Percentiles rank a stretch among this genome's conserved stretches.
These are phyloP conservation scores for Babesia gibsoni DNA, from an alignment of 169 alveolate genomes.

Conservation along the genomic window DNA sequence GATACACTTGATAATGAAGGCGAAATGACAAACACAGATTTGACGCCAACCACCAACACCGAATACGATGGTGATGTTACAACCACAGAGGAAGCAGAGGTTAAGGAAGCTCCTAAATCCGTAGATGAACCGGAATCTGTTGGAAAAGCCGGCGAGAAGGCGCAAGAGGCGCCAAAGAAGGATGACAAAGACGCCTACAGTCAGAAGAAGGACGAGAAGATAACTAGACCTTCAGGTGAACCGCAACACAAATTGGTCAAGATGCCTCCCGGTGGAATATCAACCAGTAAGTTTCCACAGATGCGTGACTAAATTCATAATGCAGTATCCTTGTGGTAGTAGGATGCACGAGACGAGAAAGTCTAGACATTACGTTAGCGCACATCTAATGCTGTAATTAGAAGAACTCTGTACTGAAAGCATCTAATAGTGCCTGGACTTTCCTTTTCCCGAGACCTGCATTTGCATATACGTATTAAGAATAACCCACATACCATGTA, in stretches of 20 bases:
- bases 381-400: neutral
- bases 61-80: too few species aligned
- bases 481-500: slow-evolving; percentile 18
- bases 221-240: neutral
- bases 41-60: too few species aligned
- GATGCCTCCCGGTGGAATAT: slow-evolving; percentile 76
- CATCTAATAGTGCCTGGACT: slow-evolving; percentile 32
- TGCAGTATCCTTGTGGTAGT: slow-evolving; percentile 27
- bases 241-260: slow-evolving; percentile 18
- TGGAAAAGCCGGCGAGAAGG: neutral
- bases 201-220: neutral
- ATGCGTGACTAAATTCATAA: neutral
- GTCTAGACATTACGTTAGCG: neutral
- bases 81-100: neutral
- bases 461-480: neutral
- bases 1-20: too few species aligned
- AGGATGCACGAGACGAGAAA: neutral
- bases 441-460: slow-evolving; percentile 58
- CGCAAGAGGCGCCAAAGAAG: too few species aligned
- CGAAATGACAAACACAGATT: too few species aligned
- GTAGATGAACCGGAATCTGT: neutral
- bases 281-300: slow-evolving; percentile 56
- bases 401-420: slow-evolving; percentile 43
- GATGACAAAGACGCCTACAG: neutral
- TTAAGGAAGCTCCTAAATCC: too few species aligned